Evolutionary conservation across 805 yeast species (phyloP).

Genomic region (Blastobotrys mokoenaii): DNA sequence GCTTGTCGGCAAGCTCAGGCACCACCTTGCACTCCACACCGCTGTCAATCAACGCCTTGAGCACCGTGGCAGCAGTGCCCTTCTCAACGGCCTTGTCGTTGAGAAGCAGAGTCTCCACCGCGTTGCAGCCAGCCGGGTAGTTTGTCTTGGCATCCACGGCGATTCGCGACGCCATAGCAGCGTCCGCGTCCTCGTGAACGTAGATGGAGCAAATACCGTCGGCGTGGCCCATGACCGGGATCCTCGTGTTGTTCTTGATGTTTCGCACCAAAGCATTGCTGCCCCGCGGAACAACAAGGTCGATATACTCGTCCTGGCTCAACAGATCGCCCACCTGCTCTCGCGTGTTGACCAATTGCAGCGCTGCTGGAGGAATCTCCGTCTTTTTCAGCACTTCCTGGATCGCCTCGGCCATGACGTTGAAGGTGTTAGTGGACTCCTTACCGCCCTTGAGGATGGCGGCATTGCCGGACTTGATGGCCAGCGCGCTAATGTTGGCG

Average conservation of each 20-base stretch:
- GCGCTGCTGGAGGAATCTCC: conserved; percentile 68
- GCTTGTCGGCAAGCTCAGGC: conserved; percentile 33
- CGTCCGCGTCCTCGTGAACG: conserved; percentile 68
- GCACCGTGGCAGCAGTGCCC: conserved; percentile 17
- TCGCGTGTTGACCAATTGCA: conserved; percentile 82
- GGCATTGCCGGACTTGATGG: conserved; percentile 93
- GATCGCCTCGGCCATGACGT: conserved; percentile 68
- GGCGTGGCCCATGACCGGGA: conserved; percentile 97
- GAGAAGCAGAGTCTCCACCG: conserved; percentile 79
- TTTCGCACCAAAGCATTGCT: conserved; percentile 82
- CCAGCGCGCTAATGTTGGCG: conserved; percentile 93
- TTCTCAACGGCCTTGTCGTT: conserved; percentile 37
- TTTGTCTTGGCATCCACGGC: conserved; percentile 85
- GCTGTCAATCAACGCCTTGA: conserved; percentile 41
- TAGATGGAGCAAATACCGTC: conserved; percentile 94
- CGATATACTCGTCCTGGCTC: conserved; percentile 81
- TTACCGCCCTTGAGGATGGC: conserved; percentile 97
- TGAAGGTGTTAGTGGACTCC: conserved; percentile 80
- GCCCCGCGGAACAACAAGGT: conserved; percentile 97
- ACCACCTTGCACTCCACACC: conserved; percentile 71
- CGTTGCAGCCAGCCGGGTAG: conserved; percentile 99
- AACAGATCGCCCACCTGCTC: conserved; percentile 82
- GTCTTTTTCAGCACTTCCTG: conserved; percentile 52
- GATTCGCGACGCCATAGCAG: conserved; percentile 66
- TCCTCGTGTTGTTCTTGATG: conserved; percentile 81